Conservation (phyloP, 2,329 filamentous ascomycete genomes). For the Monilinia vaccinii-corymbosi region DNA sequence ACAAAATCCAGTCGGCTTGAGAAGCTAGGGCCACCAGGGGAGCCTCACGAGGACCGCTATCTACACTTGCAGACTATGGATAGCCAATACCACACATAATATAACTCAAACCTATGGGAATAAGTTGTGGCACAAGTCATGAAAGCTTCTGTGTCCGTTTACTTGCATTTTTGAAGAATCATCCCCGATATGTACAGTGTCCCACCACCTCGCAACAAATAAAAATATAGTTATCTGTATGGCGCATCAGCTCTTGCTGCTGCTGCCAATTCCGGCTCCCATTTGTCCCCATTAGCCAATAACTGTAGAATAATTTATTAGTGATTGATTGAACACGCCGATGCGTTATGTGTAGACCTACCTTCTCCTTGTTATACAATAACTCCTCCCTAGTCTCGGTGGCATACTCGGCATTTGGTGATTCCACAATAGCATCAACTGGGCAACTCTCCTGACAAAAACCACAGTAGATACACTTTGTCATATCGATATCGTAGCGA, state of each 20-base stretch:
- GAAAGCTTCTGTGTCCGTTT: not conserved
- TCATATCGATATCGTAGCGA: conserved; percentile 99
- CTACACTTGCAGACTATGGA: not conserved
- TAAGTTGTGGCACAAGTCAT: not conserved
- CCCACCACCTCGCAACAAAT: conserved; percentile 1
- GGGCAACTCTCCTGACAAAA: conserved; percentile 99
- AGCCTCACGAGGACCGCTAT: not conserved
- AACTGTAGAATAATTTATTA: conserved; percentile 46
- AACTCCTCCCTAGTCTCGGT: conserved; percentile 83
- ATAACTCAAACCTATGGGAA: not conserved
- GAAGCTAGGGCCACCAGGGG: not conserved
- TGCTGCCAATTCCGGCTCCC: conserved; percentile 95
- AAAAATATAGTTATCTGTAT: conserved; percentile 56
- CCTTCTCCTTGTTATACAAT: conserved; percentile 84
- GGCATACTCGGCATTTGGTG: conserved; percentile 65
- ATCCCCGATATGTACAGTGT: conserved; percentile 8
- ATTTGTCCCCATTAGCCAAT: conserved; percentile 83
- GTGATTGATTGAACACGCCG: not conserved
- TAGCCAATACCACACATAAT: not conserved
- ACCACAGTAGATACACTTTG: conserved; percentile 99
- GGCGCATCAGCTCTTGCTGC: conserved; percentile 87
- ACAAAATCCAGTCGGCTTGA: not conserved
- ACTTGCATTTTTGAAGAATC: conserved; percentile 4
- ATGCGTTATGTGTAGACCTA: conserved; percentile 36
- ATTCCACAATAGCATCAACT: conserved; percentile 85